Base-by-base conservation (phyloP, 179 eudicot genomes). In the Amaranthus tricolor region DNA sequence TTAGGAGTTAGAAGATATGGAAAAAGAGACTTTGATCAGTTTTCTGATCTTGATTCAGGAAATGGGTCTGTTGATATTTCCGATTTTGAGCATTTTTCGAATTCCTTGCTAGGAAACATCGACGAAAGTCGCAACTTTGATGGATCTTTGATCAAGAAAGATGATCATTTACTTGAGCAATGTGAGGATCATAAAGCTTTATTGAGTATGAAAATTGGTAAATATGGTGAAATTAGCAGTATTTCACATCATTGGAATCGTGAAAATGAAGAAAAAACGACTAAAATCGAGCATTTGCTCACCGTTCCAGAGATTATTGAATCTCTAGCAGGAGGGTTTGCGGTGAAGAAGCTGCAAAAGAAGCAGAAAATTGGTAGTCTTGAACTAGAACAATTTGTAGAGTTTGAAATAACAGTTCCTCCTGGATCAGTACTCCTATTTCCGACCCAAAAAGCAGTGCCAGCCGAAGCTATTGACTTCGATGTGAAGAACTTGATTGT, bases 401-500 rank as follows among this genome's bases (percentile, higher is more conserved):
- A 91, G 82, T 90, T 86, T 71, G 89, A 86, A 61, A 72, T 90
- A 20, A 68, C 11, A 66, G 88, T 94, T 68, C 91, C 91, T 60
- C 84, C 87, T 2, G 91, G 92, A 65, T 86, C 98, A 43, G 88
- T 82, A 16, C 82, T 94, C n/a, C 86, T 94, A 9, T 94, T 94
- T 71, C 98, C 98, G 4, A 83, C 90, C 52, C 82, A 88, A 66
- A 74, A 80, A 1, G 79, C 96, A 24, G 79, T 87, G 53, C 75
- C 82, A 6, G 57, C 77, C 1, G 87, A 90, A 70, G 83, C 57
- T 31, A 52, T 89, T 17, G 76, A 80, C 72, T 87, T 87, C 14
- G 84, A 85, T 72, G 97, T 94, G 74, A 89, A 84, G 82, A 94
- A 92, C 73, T 79, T 94, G 86, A 94, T 94, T 79, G 94, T 94